Evolutionary conservation across 345 rosid species (phyloP).

Genomic region (Citrus hindsii): DNA sequence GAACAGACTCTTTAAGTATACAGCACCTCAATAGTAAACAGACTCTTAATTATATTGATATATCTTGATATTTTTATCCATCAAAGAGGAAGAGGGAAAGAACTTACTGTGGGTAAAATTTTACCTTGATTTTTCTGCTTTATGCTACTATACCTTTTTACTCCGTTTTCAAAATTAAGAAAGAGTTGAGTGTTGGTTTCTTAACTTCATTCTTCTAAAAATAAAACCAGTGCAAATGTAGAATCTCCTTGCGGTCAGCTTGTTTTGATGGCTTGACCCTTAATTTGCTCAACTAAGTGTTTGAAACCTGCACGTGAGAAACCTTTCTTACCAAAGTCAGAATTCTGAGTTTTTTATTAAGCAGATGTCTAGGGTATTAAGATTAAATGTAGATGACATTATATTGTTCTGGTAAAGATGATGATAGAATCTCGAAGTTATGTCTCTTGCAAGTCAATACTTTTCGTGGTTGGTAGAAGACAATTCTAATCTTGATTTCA

Average conservation of each 20-base stretch:
- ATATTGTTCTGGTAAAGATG: not conserved
- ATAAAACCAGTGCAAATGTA: not conserved
- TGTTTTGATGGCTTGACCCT: not conserved
- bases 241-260: not conserved
- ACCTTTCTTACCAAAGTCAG: not conserved
- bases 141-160: not conserved
- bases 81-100: slow-evolving; percentile 1
- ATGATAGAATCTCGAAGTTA: no score
- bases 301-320: slow-evolving; percentile 1
- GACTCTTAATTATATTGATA: not conserved
- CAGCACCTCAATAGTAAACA: no score
- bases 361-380: not conserved
- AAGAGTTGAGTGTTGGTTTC: not conserved
- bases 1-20: no score
- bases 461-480: no score
- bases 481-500: no score
- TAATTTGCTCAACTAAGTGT: slow-evolving; percentile 2
- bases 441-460: no score
- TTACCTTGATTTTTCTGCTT: not conserved
- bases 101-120: not conserved
- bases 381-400: not conserved
- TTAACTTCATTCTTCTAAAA: not conserved
- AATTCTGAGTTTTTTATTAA: not conserved
- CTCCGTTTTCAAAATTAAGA: not conserved
- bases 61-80: no score